Evolutionary conservation across 2,329 filamentous ascomycete species (phyloP).

Genomic region (Colletotrichum orbiculare): DNA sequence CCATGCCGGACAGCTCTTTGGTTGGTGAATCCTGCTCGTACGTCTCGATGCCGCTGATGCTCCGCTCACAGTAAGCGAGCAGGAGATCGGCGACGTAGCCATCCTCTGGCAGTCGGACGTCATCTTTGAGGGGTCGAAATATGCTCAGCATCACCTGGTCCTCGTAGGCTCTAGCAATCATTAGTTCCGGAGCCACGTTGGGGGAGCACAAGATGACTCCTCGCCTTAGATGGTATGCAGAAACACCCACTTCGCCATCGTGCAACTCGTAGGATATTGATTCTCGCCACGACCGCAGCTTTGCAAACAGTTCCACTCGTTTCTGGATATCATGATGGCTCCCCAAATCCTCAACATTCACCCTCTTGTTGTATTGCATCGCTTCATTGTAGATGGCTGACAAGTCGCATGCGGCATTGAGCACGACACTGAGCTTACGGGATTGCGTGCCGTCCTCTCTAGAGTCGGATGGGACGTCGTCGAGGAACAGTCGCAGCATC

Average conservation of each 20-base stretch:
- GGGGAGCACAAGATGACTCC: background rate
- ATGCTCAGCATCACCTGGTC: background rate
- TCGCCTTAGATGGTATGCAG: constrained; percentile 5
- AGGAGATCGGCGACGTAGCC: background rate
- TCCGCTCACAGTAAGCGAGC: constrained; percentile 34
- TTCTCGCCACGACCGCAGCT: background rate
- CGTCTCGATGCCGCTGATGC: constrained; percentile 1
- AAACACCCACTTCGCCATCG: no score
- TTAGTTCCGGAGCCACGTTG: background rate
- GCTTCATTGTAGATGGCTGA: background rate
- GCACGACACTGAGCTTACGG: background rate
- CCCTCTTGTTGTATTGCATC: background rate
- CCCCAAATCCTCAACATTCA: background rate
- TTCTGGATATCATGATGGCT: background rate
- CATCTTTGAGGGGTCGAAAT: background rate
- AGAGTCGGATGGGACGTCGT: background rate
- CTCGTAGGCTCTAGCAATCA: background rate
- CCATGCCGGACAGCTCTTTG: constrained; percentile 2
- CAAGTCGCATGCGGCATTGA: background rate
- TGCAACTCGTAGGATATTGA: background rate
- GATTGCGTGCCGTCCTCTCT: background rate
- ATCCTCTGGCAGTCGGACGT: background rate
- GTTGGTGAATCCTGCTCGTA: background rate
- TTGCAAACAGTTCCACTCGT: background rate
- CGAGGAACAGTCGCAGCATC: background rate